phyloP scores from a whole-genome alignment of 805 yeast species.

The Saccharomycopsis vini region DNA sequence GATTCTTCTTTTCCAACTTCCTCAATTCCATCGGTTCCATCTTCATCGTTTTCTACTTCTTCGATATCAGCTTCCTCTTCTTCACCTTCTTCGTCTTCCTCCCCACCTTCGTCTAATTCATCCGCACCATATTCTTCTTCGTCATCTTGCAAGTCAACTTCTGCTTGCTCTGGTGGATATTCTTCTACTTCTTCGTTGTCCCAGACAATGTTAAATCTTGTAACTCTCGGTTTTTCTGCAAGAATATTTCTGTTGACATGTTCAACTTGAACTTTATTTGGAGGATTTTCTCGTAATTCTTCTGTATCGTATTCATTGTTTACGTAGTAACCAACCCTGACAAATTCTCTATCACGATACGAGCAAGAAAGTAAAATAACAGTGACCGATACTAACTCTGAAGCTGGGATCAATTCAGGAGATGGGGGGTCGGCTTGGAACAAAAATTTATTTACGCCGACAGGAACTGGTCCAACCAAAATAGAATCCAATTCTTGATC shows the following conservation, averaged over 20 bases:
- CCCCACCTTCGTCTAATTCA: constrained; percentile 38
- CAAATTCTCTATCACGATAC: constrained; percentile 89
- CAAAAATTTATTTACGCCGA: constrained; percentile 88
- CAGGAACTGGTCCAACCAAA: constrained; percentile 98
- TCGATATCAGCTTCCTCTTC: constrained; percentile 36
- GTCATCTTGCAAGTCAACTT: constrained; percentile 57
- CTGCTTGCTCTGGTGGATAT: constrained; percentile 68
- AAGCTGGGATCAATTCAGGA: constrained; percentile 91
- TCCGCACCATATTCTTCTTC: constrained; percentile 52
- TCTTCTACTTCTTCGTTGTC: constrained; percentile 67
- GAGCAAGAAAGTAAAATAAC: constrained; percentile 90
- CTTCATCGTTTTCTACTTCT: constrained; percentile 35
- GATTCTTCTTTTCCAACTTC: constrained; percentile 14
- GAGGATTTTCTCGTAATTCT: constrained; percentile 89
- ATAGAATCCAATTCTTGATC: constrained; percentile 96
- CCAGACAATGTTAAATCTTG: constrained; percentile 96
- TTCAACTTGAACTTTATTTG: constrained; percentile 85
- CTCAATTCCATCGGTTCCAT: constrained; percentile 27
- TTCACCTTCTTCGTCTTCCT: constrained; percentile 39
- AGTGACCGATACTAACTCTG: constrained; percentile 90
- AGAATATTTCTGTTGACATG: constrained; percentile 89
- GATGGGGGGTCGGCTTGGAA: constrained; percentile 96
- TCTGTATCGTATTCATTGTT: constrained; percentile 94
- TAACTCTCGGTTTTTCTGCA: constrained; percentile 96
- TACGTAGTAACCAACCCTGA: constrained; percentile 94